These are phyloP conservation scores for Nemania abortiva DNA, from an alignment of 2,329 filamentous ascomycete species.

Conservation along the genomic window DNA sequence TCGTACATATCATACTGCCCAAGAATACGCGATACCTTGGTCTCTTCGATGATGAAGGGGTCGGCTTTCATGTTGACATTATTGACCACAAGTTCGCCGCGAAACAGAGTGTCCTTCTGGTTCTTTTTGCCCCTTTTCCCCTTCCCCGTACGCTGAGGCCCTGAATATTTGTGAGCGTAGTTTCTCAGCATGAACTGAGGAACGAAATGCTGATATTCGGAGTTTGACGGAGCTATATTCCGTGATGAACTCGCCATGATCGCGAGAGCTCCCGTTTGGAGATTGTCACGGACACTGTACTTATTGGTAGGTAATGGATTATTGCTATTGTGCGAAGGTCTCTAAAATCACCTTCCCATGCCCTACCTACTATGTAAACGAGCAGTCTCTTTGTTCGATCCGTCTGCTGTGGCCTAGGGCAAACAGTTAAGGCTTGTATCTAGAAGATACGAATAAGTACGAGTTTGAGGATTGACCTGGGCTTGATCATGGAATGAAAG, in stretches of 20 bases:
- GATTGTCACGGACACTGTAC: too few species aligned
- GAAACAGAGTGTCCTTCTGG: constrained; percentile 36
- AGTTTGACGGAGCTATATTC: constrained; percentile 2
- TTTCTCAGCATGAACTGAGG: constrained; percentile 43
- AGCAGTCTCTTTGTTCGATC: too few species aligned
- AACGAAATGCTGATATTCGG: constrained; percentile 44
- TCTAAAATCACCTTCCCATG: too few species aligned
- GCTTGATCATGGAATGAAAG: neutral
- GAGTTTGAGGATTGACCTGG: neutral
- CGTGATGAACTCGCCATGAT: constrained; percentile 17
- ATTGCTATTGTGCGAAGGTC: too few species aligned
- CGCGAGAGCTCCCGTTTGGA: neutral
- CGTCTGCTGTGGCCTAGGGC: too few species aligned
- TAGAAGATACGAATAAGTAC: neutral
- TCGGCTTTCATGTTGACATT: constrained; percentile 41
- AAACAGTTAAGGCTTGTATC: neutral
- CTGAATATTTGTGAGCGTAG: constrained; percentile 39
- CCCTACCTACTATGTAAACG: too few species aligned
- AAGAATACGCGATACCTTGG: constrained; percentile 41
- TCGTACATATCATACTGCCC: constrained; percentile 48
- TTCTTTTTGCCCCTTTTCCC: constrained; percentile 32
- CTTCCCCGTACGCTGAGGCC: constrained; percentile 25
- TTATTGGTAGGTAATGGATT: too few species aligned
- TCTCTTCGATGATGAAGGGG: constrained; percentile 38
- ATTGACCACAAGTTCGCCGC: constrained; percentile 46